Base-by-base conservation (phyloP, 1,284 basidiomycete species). In the Malassezia globosa region DNA sequence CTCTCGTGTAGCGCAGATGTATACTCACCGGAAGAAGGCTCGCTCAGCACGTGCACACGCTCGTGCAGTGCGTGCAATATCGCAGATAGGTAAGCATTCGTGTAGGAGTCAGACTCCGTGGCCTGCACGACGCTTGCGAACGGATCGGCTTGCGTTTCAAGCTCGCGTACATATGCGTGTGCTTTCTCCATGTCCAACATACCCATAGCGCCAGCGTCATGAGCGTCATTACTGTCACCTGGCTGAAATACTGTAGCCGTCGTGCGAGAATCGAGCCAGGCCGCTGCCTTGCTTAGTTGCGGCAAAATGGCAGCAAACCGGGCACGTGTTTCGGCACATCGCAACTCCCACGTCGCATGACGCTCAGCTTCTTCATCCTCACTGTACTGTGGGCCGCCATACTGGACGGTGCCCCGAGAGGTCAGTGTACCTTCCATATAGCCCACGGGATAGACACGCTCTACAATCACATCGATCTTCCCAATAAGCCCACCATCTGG, bases 401-500 rank as follows among this genome's bases (percentile, higher is more conserved):
- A 25, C 45, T 21, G 11, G 4, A 35, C 36, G 11, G 35, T 19
- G 29, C 54, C 47, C 18, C 43, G 43, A 10, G 46, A 43, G 36
- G 49, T 44, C 16, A 31, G 47, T 18, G 69, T 61, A 19, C 72
- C 63, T 48, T 64, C 64, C 21, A 75, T 1, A 67, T 74, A 43
- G 73, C 56, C 25, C 71, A 74, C 48, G 63, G 66, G 65, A 37
- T 57, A 76, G 1, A 75, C 80, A 73, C 84, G 85, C 3, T 79
- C 75, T 10, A 96, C 74, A 6, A 81, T 75, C 2, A 95, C 59
- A 62, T 90, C 85, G 77, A 92, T 77, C 7, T 82, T 75, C 3
- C 83, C 76, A 0, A 94, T 79, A 3, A 76, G 51, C 0, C 92
- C 94, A 0, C 92, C 92, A 58, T 92, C 86, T 0, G 81, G 72